Conservation (phyloP, 1,139 yeast genomes). For the Hemisphaericaspora lyxosophila region DNA sequence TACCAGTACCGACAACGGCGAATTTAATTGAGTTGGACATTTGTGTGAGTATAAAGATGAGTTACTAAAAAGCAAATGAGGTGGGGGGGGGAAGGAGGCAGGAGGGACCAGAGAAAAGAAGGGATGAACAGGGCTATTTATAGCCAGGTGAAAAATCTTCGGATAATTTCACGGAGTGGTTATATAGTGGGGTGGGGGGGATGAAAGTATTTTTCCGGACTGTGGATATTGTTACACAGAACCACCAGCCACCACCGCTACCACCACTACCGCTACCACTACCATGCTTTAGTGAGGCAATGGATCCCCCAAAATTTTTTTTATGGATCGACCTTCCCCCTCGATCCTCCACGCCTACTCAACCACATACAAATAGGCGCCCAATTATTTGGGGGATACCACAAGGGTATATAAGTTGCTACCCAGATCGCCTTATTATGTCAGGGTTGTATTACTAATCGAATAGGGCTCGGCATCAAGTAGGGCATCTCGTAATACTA, state of each 20-base stretch:
- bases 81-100: no score
- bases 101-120: no score
- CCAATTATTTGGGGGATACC: no score
- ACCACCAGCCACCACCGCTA: no score
- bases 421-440: no score
- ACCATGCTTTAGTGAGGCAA: not conserved
- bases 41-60: not conserved
- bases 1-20: constrained; percentile 88
- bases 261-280: not conserved
- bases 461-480: no score
- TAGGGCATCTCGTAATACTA: no score
- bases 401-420: no score
- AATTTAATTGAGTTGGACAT: constrained; percentile 42
- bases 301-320: constrained; percentile 1
- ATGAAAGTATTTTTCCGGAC: not conserved
- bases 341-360: not conserved
- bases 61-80: not conserved
- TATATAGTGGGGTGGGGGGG: no score
- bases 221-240: not conserved
- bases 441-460: not conserved
- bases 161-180: not conserved
- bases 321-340: not conserved
- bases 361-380: not conserved
- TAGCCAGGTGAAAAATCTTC: not conserved
- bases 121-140: not conserved